These are phyloP conservation scores for Hevea brasiliensis DNA, from an alignment of 345 rosid species.

Conservation along the genomic window DNA sequence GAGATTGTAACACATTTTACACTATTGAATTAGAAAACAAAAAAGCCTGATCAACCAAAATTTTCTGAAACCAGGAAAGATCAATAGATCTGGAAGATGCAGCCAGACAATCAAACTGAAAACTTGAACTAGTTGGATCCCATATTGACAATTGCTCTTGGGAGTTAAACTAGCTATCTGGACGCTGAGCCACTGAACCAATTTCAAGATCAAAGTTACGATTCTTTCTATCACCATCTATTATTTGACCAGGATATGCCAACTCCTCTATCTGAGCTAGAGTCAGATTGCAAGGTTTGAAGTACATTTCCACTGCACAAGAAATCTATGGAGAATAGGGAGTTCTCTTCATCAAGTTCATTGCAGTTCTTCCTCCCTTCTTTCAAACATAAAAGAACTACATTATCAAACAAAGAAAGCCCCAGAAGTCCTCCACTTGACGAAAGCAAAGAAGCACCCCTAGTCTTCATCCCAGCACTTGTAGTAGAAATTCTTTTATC, in stretches of 20 bases:
- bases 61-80: conserved; percentile 56
- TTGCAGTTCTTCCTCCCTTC: conserved; percentile 16
- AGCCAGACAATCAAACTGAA: conserved; percentile 52
- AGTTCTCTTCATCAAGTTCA: conserved; percentile 26
- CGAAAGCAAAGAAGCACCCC: conserved; percentile 40
- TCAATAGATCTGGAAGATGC: conserved; percentile 55
- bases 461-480: conserved; percentile 25
- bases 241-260: conserved; percentile 24
- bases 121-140: conserved; percentile 54
- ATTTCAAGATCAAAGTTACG: conserved; percentile 36
- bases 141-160: conserved; percentile 37
- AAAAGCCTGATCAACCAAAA: conserved; percentile 41
- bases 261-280: conserved; percentile 38
- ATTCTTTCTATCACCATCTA: conserved; percentile 23
- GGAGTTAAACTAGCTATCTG: conserved; percentile 48
- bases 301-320: conserved; percentile 66
- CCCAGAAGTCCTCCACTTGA: conserved; percentile 42
- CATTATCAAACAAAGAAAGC: conserved; percentile 24
- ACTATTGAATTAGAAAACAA: conserved; percentile 46
- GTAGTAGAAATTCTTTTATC: conserved; percentile 24
- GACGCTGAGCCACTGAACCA: conserved; percentile 31
- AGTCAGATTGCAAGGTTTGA: conserved; percentile 62
- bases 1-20: conserved; percentile 45
- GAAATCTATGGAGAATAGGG: conserved; percentile 47
- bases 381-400: conserved; percentile 35